phyloP scores from a whole-genome alignment of 2,329 filamentous ascomycete genomes.

The Xylariaceae sp. region DNA sequence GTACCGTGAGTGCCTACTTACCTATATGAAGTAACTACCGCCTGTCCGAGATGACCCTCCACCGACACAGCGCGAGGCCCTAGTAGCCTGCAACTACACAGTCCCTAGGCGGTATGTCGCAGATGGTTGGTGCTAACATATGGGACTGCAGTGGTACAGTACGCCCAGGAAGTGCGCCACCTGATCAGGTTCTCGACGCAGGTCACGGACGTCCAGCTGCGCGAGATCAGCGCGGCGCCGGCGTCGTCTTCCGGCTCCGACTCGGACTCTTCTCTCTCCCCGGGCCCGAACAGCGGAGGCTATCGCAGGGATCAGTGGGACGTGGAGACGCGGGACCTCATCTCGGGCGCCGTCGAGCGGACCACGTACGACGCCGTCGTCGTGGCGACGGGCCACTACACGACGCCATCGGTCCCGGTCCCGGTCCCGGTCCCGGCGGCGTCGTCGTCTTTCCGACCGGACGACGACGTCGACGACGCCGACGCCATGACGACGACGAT shows the following conservation, averaged over 20 bases:
- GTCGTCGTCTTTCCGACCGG: no score
- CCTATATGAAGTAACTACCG: no score
- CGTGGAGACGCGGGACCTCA: slow-evolving; percentile 45
- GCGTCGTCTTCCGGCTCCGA: neutral
- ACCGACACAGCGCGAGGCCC: no score
- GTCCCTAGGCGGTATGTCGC: no score
- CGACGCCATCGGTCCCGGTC: slow-evolving; percentile 60
- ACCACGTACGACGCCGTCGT: slow-evolving; percentile 66
- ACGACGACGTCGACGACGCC: neutral
- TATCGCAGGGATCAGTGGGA: slow-evolving; percentile 50
- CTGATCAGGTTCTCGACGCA: slow-evolving; percentile 64
- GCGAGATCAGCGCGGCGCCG: no score
- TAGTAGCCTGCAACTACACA: no score
- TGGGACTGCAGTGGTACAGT: no score
- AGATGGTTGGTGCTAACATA: no score
- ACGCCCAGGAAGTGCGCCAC: slow-evolving; percentile 59
- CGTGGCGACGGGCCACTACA: slow-evolving; percentile 69
- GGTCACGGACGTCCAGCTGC: slow-evolving; percentile 45
- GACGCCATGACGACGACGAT: neutral
- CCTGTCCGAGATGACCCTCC: no score
- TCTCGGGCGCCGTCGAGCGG: slow-evolving; percentile 30
- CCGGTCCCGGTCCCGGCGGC: slow-evolving; percentile 38
- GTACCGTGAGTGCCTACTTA: no score
- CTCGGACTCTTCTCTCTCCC: neutral
- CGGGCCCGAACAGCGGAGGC: neutral